Evolutionary conservation across 441 rosid species (phyloP).

Genomic region (Breynia disticha): DNA sequence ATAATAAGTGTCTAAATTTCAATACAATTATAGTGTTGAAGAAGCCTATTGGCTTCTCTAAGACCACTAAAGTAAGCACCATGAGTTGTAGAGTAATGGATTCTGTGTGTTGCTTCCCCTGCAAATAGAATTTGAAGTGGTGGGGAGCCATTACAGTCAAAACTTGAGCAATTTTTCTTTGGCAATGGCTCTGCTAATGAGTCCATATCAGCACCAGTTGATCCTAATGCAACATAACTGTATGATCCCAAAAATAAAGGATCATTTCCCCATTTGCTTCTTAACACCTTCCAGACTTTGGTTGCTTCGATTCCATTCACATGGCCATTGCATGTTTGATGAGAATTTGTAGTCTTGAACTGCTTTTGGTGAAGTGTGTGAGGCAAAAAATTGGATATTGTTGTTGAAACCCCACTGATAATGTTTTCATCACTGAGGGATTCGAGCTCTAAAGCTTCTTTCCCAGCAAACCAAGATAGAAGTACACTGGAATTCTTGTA

Average conservation of each 20-base stretch:
- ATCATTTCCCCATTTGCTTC: conserved; percentile 80
- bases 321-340: conserved; percentile 5
- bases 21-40: conserved; percentile 62
- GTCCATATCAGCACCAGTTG: conserved; percentile 84
- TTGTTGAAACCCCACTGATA: conserved; percentile 47
- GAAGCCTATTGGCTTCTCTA: conserved; percentile 96
- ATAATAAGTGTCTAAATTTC: conserved; percentile 22
- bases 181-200: conserved; percentile 85
- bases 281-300: conserved; percentile 43
- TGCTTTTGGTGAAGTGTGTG: conserved; percentile 18
- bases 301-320: conserved; percentile 15
- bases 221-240: conserved; percentile 75
- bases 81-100: conserved; percentile 92
- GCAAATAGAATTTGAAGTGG: conserved; percentile 84
- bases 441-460: conserved; percentile 86
- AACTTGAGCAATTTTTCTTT: conserved; percentile 10
- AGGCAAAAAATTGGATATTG: conserved; percentile 41
- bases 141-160: too few species aligned
- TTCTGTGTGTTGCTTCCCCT: conserved; percentile 97
- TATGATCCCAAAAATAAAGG: conserved; percentile 89
- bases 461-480: conserved; percentile 89
- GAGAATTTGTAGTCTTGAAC: conserved; percentile 14
- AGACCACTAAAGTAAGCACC: conserved; percentile 96
- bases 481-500: conserved; percentile 59
- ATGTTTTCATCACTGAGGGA: conserved; percentile 61